Evolutionary conservation across 495 filamentous ascomycete genomes (phyloP).

Genomic region (Schizothecium vesticola): DNA sequence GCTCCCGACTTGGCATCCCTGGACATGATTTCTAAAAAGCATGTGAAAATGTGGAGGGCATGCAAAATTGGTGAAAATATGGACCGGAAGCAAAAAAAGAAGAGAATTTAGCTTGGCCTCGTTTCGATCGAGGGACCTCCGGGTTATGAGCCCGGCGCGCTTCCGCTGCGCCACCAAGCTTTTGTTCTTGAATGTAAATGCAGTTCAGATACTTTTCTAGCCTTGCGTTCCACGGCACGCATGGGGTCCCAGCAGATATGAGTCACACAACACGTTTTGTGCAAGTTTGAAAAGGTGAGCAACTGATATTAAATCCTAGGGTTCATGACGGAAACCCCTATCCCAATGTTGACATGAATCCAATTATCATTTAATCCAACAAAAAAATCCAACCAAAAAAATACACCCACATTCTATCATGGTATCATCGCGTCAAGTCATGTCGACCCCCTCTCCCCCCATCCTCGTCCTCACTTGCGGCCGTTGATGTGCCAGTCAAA

Average conservation of each 20-base stretch:
- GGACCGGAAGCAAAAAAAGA: background rate
- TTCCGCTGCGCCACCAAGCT: background rate
- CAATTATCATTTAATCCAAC: background rate
- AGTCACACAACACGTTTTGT: background rate
- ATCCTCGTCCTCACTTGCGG: slow-evolving; percentile 27
- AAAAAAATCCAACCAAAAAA: background rate
- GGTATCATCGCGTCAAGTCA: slow-evolving; percentile 6
- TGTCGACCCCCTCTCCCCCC: background rate
- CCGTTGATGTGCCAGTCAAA: slow-evolving; percentile 78
- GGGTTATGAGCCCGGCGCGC: background rate
- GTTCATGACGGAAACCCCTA: background rate
- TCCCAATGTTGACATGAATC: background rate
- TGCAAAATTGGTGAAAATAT: background rate
- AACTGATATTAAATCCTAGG: background rate
- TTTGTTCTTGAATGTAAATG: background rate
- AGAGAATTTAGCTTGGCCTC: background rate
- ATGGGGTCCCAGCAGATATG: background rate
- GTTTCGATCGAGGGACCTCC: background rate
- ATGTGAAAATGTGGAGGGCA: background rate
- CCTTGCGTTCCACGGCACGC: background rate
- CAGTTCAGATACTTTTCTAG: background rate
- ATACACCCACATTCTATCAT: background rate
- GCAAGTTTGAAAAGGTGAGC: background rate
- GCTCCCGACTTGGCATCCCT: background rate
- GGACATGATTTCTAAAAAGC: background rate